Conservation (phyloP, 1,284 basidiomycete genomes). For the Cutaneotrichosporon curvatum region DNA sequence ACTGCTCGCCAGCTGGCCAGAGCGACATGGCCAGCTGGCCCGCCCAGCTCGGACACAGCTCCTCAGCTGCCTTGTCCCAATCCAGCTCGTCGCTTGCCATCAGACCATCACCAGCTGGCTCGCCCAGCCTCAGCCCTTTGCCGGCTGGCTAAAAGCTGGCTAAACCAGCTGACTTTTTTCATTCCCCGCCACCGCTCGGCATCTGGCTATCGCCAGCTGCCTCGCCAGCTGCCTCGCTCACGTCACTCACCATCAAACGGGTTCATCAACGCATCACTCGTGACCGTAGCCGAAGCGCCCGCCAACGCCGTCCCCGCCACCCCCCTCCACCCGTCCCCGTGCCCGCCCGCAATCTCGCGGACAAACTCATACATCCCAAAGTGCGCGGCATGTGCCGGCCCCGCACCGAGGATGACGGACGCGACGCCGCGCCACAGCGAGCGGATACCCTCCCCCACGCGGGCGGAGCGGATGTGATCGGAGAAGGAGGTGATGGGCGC, state of each 20-base stretch:
- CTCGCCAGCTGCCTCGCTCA: no score
- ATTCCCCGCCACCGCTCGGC: no score
- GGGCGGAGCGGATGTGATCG: slow-evolving; percentile 51
- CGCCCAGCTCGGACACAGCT: no score
- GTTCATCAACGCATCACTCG: slow-evolving; percentile 97
- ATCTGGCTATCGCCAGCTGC: no score
- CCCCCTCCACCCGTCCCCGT: slow-evolving; percentile 41
- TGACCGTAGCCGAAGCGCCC: slow-evolving; percentile 89
- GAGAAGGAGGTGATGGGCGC: slow-evolving; percentile 34
- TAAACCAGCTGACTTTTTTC: no score
- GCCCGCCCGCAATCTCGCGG: slow-evolving; percentile 83
- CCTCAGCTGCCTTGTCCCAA: no score
- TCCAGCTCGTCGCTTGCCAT: no score
- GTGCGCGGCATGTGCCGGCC: slow-evolving; percentile 96
- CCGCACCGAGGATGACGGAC: slow-evolving; percentile 94
- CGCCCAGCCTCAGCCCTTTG: no score
- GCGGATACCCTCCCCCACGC: slow-evolving; percentile 82
- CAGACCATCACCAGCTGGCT: no score
- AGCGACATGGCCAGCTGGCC: no score
- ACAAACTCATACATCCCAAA: slow-evolving; percentile 94
- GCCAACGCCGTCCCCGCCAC: slow-evolving; percentile 63
- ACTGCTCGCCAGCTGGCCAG: no score
- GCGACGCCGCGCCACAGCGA: slow-evolving; percentile 94
- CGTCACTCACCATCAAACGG: slow-evolving; percentile 83
- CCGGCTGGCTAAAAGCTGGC: no score